Evolutionary conservation across 345 rosid genomes (phyloP).

Genomic region (Hypericum perforatum): DNA sequence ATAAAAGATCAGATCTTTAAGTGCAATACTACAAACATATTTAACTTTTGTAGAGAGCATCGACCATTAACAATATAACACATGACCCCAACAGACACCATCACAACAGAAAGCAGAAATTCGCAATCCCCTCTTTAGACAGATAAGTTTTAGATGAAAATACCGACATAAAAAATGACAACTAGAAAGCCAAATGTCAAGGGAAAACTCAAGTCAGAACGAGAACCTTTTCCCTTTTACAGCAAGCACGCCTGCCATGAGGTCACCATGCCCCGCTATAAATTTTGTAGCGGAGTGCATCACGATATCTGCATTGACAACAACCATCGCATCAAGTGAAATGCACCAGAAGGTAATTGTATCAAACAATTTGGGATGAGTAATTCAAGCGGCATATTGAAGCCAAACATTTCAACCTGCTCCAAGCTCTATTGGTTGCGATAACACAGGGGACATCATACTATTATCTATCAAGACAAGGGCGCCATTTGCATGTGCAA

Average conservation of each 20-base stretch:
- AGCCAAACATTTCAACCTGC: conserved; percentile 42
- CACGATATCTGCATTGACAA: conserved; percentile 81
- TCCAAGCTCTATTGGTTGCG: conserved; percentile 86
- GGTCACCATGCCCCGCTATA: conserved; percentile 86
- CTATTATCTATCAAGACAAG: conserved; percentile 87
- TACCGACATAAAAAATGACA: not conserved
- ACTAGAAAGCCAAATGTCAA: not conserved
- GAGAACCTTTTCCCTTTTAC: conserved; percentile 80
- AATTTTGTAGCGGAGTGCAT: conserved; percentile 98
- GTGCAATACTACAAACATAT: not conserved
- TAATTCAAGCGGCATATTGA: conserved; percentile 4
- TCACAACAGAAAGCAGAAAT: too few relatives aligned
- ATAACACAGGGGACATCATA: conserved; percentile 84
- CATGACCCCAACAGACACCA: too few relatives aligned
- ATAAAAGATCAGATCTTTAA: not conserved
- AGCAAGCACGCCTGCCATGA: conserved; percentile 97
- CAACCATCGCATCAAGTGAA: conserved; percentile 10
- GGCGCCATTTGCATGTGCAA: conserved; percentile 76
- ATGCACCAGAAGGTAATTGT: conserved; percentile 4
- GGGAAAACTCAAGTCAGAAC: not conserved
- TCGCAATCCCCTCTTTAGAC: too few relatives aligned
- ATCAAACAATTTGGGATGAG: conserved; percentile 1
- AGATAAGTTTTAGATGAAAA: not conserved
- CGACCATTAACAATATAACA: too few relatives aligned
- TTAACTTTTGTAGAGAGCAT: too few relatives aligned